phyloP scores from a whole-genome alignment of 768 basidiomycete genomes.

The Hygrophorus pudorinus region DNA sequence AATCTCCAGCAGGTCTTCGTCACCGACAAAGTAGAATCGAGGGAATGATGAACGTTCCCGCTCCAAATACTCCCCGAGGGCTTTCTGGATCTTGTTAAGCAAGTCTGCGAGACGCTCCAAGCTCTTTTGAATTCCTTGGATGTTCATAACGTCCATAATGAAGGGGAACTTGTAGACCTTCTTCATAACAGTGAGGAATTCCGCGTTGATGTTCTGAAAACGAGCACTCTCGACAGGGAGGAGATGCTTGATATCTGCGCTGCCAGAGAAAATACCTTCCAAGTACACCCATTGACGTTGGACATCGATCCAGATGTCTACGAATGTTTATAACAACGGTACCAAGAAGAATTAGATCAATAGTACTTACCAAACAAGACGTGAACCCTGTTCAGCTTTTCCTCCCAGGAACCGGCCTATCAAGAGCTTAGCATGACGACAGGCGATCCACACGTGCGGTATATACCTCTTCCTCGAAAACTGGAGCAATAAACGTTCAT shows the following conservation, averaged over 20 bases:
- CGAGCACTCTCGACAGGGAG: constrained; percentile 96
- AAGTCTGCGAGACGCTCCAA: constrained; percentile 94
- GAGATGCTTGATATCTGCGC: constrained; percentile 98
- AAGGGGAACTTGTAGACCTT: constrained; percentile 99
- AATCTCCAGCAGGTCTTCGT: constrained; percentile 96
- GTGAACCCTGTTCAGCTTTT: constrained; percentile 92
- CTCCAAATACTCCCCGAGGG: constrained; percentile 96
- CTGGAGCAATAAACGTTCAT: constrained; percentile 25
- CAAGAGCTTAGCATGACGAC: constrained; percentile 5
- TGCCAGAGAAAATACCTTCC: constrained; percentile 99
- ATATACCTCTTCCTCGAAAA: constrained; percentile 79
- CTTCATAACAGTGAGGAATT: constrained; percentile 98
- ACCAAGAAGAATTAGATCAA: not conserved
- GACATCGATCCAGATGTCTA: constrained; percentile 99
- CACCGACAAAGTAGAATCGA: constrained; percentile 98
- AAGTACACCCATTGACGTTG: constrained; percentile 99
- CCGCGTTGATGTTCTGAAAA: constrained; percentile 97
- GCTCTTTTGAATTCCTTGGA: constrained; percentile 92
- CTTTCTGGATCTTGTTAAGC: constrained; percentile 97
- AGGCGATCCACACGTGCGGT: not conserved
- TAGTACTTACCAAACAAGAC: constrained; percentile 74
- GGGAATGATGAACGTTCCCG: constrained; percentile 97
- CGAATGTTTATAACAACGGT: constrained; percentile 6
- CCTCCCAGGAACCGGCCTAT: constrained; percentile 87
- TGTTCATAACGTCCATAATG: constrained; percentile 93